Evolutionary conservation across 139 green algal genomes (phyloP), one percentile per base, ranked within the genome.

Genomic region (Pleodorina starrii): DNA sequence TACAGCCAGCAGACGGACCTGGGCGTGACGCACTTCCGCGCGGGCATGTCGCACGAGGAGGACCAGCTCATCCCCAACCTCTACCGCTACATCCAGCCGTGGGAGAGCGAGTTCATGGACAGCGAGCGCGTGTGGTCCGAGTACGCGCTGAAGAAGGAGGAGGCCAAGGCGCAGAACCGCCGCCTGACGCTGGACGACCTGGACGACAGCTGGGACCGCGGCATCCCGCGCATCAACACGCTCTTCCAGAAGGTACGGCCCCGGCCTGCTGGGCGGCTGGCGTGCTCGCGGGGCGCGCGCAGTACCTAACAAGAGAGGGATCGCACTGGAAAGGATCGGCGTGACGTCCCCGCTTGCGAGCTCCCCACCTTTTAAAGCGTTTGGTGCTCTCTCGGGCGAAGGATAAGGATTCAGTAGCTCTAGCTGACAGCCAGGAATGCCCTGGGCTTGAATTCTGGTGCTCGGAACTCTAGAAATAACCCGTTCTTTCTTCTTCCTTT

Each of bases 61-160:
- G 98, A 99, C 73, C 96, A 99, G 93, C 96, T 99, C 83, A 99
- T 99, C 90, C 98, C 98, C 83, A 99, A 99, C 94, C 94, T 99
- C 40, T 99, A 99, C 94, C 84, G 90, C 75, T 93, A 92, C 88
- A 97, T 97, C 81, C 95, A 98, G 95, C 98, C 98, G 14, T 99
- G 98, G 98, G 97, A 99, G 94, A 95, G 93, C 79, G 98, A 99
- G 96, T 99, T 99, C 87, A 94, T 98, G 40, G 98, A 99, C 95
- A 96, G 89, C 25, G 97, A 99, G 94, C 97, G 98, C 79, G 98
- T 99, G 89, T 99, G 98, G 98, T 96, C 94, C 6, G 98, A 99
- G 94, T 99, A 99, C 87, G 98, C 98, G n/a, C 93, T 99, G 46
- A 99, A 99, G 94, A 95, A 95, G 91, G 93, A 94, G 89, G 93